Conservation (phyloP, 2,329 filamentous ascomycete species). For the Aspergillus chevalieri region DNA sequence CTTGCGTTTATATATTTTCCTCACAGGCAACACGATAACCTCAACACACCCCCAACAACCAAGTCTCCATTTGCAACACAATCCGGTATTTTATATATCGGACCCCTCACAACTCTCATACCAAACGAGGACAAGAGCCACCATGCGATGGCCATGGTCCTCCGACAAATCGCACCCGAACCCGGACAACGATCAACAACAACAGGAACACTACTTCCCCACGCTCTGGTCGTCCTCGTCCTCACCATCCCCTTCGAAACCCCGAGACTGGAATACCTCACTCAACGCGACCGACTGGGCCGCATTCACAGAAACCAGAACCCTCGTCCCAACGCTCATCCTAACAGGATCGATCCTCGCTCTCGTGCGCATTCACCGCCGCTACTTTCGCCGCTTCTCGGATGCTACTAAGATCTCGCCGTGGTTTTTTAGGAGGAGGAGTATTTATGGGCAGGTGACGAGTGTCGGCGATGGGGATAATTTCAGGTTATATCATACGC, state of each 20-base stretch:
- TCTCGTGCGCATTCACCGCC: conserved; percentile 29
- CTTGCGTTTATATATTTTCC: neutral
- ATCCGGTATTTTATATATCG: neutral
- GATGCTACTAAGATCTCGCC: conserved; percentile 69
- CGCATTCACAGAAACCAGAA: conserved; percentile 31
- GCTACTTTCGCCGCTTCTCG: conserved; percentile 76
- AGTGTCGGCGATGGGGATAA: conserved; percentile 95
- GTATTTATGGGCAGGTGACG: conserved; percentile 77
- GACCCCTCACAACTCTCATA: neutral
- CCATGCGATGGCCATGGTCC: conserved; percentile 48
- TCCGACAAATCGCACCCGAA: conserved; percentile 17
- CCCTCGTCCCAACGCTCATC: conserved; percentile 31
- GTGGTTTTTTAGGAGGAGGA: conserved; percentile 66
- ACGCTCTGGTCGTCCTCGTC: conserved; percentile 10
- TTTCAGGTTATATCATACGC: conserved; percentile 90
- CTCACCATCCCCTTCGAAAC: conserved; percentile 22
- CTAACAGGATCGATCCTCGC: conserved; percentile 35
- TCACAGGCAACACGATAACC: neutral
- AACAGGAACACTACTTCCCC: conserved; percentile 4
- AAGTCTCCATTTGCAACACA: neutral
- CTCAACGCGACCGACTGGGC: conserved; percentile 39
- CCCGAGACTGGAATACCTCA: conserved; percentile 35
- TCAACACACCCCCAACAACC: neutral
- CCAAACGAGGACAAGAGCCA: conserved; percentile 11
- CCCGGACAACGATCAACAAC: conserved; percentile 15